phyloP scores from a whole-genome alignment of 108 stramenopile species.

The Hondaea fermentalgiana region DNA sequence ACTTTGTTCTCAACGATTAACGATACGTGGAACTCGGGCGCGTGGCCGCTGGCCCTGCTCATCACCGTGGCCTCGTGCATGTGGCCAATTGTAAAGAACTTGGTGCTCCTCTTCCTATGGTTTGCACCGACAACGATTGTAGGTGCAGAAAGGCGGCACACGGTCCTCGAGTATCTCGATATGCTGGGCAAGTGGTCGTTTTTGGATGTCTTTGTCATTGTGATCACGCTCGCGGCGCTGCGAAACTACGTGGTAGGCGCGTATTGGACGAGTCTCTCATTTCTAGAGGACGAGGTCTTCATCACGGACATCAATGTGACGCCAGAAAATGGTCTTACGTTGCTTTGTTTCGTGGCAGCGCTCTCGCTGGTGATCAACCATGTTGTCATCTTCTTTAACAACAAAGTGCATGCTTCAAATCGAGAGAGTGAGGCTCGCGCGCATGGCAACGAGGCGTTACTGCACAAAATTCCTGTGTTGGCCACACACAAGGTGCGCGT shows the following conservation, averaged over 20 bases:
- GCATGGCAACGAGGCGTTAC: neutral
- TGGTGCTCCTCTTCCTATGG: neutral
- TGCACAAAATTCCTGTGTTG: neutral
- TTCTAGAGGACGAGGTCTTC: neutral
- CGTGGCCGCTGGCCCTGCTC: conserved; percentile 4
- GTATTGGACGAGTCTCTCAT: neutral
- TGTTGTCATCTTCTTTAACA: neutral
- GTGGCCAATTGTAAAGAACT: conserved; percentile 12
- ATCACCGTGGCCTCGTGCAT: neutral
- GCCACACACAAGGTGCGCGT: neutral
- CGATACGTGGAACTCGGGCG: neutral
- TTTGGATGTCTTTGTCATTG: conserved; percentile 8
- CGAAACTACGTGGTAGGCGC: neutral
- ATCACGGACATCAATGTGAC: neutral
- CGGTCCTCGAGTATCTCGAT: neutral
- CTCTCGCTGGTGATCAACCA: neutral
- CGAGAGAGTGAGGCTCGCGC: neutral
- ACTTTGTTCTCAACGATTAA: neutral
- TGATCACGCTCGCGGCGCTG: conserved; percentile 1
- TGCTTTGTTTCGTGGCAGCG: conserved; percentile 5
- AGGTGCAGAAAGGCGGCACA: neutral
- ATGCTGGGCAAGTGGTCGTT: conserved; percentile 20
- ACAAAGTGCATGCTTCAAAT: neutral
- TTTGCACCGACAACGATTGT: neutral
- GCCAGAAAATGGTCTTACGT: neutral